Base-by-base conservation (phyloP, 352 stramenopile genomes). In the Peronospora tabacina region DNA sequence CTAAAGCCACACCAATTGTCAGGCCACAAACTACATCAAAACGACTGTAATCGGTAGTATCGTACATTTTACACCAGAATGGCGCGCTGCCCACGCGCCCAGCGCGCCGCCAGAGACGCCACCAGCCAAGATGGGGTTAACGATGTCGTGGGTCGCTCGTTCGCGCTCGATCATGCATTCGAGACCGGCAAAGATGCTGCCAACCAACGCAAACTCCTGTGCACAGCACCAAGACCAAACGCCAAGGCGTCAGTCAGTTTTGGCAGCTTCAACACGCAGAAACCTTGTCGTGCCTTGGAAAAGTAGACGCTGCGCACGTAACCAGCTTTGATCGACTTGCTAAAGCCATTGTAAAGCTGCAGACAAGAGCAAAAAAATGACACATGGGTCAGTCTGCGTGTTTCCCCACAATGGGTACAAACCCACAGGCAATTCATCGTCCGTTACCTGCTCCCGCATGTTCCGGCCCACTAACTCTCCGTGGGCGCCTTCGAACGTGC, bases 301-400 rank as follows among this genome's bases (percentile, higher is more conserved):
- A 90, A 94, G 76, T 94, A 92, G 40, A 90, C 52, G 58, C 83
- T 94, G 53, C 83, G 81, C 41, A 72, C 59, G 58, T 86, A 92
- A 20, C 79, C 70, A 16, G 83, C 72, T 38, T 75, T 65, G 44
- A 90, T 75, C 15, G 81, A 90, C 67, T 90, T 90, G 54, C 77
- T 68, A 55, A 94, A 90, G 44, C 83, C 83, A 24, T 92, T 84
- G 42, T 79, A 85, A 6, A 94, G 83, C 75, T 93, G 39, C 9
- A 61, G 26, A 38, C 7, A 26, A 8, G 9, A 28, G n/a, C 11
- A 49, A 13, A 43, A 12, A 15, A 13, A 61, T 0, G 20, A 43
- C 15, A 15, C 16, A 61, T 0, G 20, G 7, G 7, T 48, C 15
- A 53, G 34, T 51, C 7, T 26, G 28, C 8, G 15, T 13, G 13